Conservation (phyloP, 176 grass and related monocot species). For the Paspalum notatum region DNA sequence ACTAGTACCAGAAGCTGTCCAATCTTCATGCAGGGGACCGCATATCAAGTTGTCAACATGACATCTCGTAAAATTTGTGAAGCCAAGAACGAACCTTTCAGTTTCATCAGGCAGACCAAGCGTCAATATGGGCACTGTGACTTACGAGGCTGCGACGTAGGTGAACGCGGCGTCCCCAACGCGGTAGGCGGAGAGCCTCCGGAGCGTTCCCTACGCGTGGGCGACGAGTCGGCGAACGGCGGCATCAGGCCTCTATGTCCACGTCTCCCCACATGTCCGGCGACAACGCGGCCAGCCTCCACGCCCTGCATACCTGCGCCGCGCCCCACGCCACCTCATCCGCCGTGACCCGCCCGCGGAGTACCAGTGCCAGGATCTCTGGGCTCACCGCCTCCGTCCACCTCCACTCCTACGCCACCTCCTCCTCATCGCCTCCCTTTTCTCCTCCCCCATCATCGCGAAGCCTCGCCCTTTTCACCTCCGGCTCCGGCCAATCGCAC, state of each 20-base stretch:
- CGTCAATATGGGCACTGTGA: background rate
- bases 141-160: constrained; percentile 47
- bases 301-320: constrained; percentile 62
- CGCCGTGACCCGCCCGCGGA: constrained; percentile 37
- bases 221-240: constrained; percentile 55
- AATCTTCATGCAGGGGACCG: no score
- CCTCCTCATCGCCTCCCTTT: background rate
- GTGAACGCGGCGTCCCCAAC: constrained; percentile 46
- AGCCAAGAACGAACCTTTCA: background rate
- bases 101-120: background rate
- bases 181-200: constrained; percentile 57
- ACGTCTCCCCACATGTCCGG: constrained; percentile 60
- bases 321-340: constrained; percentile 54
- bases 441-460: background rate
- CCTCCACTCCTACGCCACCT: constrained; percentile 33
- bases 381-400: constrained; percentile 56
- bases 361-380: constrained; percentile 57
- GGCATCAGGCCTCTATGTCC: constrained; percentile 69
- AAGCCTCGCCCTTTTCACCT: background rate
- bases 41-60: no score
- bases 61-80: constrained; percentile 9
- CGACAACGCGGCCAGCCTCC: constrained; percentile 42
- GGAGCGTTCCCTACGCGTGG: constrained; percentile 46
- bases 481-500: background rate
- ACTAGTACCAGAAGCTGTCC: no score